Base-by-base conservation (phyloP, 306 rosid species). In the Geum urbanum region DNA sequence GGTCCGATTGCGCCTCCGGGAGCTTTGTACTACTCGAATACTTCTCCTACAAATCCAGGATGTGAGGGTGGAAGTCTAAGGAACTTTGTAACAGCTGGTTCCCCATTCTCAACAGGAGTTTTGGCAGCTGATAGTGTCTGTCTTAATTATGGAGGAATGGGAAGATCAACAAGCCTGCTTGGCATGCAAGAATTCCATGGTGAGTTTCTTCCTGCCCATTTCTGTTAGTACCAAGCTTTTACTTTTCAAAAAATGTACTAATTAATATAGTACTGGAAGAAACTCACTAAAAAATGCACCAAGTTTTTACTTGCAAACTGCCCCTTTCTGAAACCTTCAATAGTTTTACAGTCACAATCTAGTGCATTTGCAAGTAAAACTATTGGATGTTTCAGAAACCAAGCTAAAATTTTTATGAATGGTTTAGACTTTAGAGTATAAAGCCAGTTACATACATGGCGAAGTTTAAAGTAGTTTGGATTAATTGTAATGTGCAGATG, bases 1-100 rank as follows among this genome's bases (percentile, higher is more conserved):
- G 98, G 98, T 56, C 98, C 98, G 8, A 92, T 92, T 72, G 80
- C 81, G 69, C 82, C 88, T 40, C 90, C 92, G 0, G 82, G 77
- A 44, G 63, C 75, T 18, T 73, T 73, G 1, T 82, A 63, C 49
- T 87, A 72, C 82, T 73, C 90, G 6, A 80, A 78, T 69, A 80
- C 20, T 56, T 84, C 89, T 0, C 89, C 97, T 6, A 70, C 82
- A 0, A 51, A 77, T 74, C 84, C 85, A 2, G 73, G 78, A 16
- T 47, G 72, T 4, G 80, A 86, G 24, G 84, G 86, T 72, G 75
- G 89, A 74, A 79, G 69, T 2, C 45, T 78, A 60, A 72, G 76
- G 37, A 86, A 79, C 67, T 82, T 81, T 9, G 72, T 74, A 75
- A 80, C 37, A 32, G 37, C 75, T 7, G 76, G 79, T 69, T 88